Conservation (phyloP, 202 grass and related monocot genomes). For the Cymbopogon flexuosus region DNA sequence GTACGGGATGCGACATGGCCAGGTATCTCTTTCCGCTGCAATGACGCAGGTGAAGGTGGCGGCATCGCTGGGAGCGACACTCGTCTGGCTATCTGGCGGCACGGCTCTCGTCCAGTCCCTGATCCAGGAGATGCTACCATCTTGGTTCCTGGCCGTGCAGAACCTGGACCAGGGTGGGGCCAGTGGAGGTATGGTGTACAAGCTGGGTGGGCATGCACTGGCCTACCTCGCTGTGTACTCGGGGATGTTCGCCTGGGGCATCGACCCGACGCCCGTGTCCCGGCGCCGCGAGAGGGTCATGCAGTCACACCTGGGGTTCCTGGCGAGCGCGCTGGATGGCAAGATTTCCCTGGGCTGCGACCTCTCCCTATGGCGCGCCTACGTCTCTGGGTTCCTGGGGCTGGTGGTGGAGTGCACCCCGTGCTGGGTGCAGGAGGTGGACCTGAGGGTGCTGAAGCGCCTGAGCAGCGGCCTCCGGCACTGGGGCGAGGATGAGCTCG, state of each 20-base stretch:
- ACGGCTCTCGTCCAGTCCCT: conserved; percentile 71
- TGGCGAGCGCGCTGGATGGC: conserved; percentile 70
- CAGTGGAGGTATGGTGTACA: conserved; percentile 54
- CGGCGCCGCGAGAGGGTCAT: conserved; percentile 67
- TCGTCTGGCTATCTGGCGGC: conserved; percentile 82
- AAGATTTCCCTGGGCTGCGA: conserved; percentile 83
- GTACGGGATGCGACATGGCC: conserved; percentile 54
- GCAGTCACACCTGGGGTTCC: conserved; percentile 63
- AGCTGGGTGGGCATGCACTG: conserved; percentile 59
- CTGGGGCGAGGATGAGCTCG: conserved; percentile 75
- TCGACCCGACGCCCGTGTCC: conserved; percentile 50
- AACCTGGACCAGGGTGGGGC: conserved; percentile 57
- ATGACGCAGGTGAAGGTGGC: conserved; percentile 73
- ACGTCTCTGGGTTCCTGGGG: conserved; percentile 63
- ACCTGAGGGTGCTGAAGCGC: conserved; percentile 53
- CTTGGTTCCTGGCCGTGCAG: conserved; percentile 70
- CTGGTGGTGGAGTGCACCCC: conserved; percentile 77
- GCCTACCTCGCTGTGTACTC: conserved; percentile 67
- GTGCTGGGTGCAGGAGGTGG: conserved; percentile 78
- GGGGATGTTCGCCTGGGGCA: conserved; percentile 92
- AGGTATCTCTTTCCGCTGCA: conserved; percentile 61
- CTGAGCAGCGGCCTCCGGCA: conserved; percentile 57
- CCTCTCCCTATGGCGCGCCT: conserved; percentile 63
- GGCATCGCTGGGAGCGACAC: conserved; percentile 64
- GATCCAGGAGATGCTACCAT: conserved; percentile 90